These are phyloP conservation scores for Pythium guiyangense DNA, from an alignment of 352 stramenopile genomes.

Conservation along the genomic window DNA sequence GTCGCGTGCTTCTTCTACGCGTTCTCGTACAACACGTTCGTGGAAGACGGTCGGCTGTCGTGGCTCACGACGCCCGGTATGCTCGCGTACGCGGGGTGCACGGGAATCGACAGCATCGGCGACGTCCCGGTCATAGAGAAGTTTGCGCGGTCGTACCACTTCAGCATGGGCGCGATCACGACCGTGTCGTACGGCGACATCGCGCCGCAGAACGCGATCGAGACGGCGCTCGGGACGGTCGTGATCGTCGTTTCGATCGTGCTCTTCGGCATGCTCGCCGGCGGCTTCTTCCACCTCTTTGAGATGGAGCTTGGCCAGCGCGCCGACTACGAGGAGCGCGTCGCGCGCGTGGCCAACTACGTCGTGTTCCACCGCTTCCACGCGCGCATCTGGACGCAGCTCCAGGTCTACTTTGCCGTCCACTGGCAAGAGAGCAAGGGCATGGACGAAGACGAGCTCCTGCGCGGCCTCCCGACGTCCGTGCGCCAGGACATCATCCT, in stretches of 20 bases:
- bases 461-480: slow-evolving; percentile 26
- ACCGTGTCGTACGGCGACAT: slow-evolving; percentile 42
- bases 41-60: slow-evolving; percentile 9
- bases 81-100: slow-evolving; percentile 21
- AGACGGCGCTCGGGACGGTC: slow-evolving; percentile 22
- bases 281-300: slow-evolving; percentile 39
- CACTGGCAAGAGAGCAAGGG: slow-evolving; percentile 44
- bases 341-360: slow-evolving; percentile 32
- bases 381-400: slow-evolving; percentile 33
- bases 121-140: slow-evolving; percentile 17
- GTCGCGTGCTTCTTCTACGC: slow-evolving; percentile 23
- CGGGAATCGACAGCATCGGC: slow-evolving; percentile 14
- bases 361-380: slow-evolving; percentile 41
- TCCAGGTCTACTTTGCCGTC: slow-evolving; percentile 42
- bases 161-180: slow-evolving; percentile 34
- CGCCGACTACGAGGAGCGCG: slow-evolving; percentile 44
- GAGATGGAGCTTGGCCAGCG: slow-evolving; percentile 39
- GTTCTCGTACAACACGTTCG: slow-evolving; percentile 15
- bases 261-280: slow-evolving; percentile 40
- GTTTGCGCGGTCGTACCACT: slow-evolving; percentile 31
- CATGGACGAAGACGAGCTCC: slow-evolving; percentile 37
- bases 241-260: slow-evolving; percentile 38
- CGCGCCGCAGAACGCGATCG: slow-evolving; percentile 25
- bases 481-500: slow-evolving; percentile 30
- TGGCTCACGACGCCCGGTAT: slow-evolving; percentile 22